These are phyloP conservation scores for Cylindricascospora bacillispora DNA, from an alignment of 1,139 yeast genomes.

Conservation along the genomic window DNA sequence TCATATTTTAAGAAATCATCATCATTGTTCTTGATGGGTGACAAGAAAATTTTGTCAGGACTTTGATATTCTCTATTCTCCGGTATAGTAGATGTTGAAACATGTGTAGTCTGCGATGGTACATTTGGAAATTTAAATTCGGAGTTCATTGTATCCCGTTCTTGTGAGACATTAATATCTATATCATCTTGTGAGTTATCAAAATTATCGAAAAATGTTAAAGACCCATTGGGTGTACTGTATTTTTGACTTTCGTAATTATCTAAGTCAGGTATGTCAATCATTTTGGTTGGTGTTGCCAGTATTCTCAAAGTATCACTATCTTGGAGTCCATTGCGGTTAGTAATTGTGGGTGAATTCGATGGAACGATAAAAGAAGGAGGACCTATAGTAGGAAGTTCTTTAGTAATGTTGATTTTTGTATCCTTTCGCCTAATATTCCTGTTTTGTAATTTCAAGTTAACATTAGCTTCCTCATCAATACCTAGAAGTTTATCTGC, in stretches of 20 bases:
- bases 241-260: slow-evolving; percentile 10
- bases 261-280: slow-evolving; percentile 20
- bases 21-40: slow-evolving; percentile 3
- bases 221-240: slow-evolving; percentile 10
- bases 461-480: slow-evolving; percentile 23
- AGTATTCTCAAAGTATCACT: slow-evolving; percentile 14
- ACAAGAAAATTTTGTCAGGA: background rate
- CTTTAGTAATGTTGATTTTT: background rate
- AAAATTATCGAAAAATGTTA: slow-evolving; percentile 18
- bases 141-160: slow-evolving; percentile 9
- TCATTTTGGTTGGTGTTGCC: slow-evolving; percentile 19
- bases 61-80: too few relatives aligned
- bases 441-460: slow-evolving; percentile 20
- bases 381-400: too few relatives aligned
- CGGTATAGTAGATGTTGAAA: too few relatives aligned
- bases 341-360: background rate
- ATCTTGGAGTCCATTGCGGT: background rate
- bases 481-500: slow-evolving; percentile 20
- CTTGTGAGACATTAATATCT: slow-evolving; percentile 1
- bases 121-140: slow-evolving; percentile 15
- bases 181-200: slow-evolving; percentile 7
- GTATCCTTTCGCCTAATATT: slow-evolving; percentile 10
- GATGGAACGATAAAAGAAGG: too few relatives aligned
- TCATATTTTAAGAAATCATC: slow-evolving; percentile 13
- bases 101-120: background rate